Conservation (phyloP, 345 rosid genomes). For the Syzygium aromaticum region DNA sequence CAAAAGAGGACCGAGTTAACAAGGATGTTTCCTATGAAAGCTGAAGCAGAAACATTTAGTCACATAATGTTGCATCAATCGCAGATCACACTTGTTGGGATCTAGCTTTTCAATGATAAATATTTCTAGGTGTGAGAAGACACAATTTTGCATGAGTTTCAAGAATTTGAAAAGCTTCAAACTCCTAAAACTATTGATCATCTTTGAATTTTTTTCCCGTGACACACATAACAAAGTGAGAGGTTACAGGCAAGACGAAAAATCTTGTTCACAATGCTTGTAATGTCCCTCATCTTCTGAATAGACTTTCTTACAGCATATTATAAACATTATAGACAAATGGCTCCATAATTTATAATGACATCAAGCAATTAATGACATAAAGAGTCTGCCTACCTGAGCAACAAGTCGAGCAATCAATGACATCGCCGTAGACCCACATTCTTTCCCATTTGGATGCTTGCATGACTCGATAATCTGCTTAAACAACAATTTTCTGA, state of each 20-base stretch:
- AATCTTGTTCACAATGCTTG: background rate
- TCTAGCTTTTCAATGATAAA: background rate
- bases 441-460: conserved; percentile 40
- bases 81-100: background rate
- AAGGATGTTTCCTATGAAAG: background rate
- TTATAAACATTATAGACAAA: background rate
- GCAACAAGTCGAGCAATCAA: conserved; percentile 80
- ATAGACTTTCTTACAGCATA: background rate
- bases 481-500: conserved; percentile 55
- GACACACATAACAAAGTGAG: background rate
- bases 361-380: too few relatives aligned
- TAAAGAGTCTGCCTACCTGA: conserved; percentile 34
- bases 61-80: background rate
- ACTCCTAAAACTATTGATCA: background rate
- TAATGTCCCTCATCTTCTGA: background rate
- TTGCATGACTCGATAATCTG: conserved; percentile 67
- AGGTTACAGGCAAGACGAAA: background rate
- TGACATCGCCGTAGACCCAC: conserved; percentile 45
- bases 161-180: background rate
- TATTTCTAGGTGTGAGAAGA: background rate
- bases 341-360: background rate
- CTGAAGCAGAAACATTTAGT: background rate
- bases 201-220: background rate
- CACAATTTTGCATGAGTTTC: background rate
- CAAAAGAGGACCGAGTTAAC: background rate